Evolutionary conservation across 495 filamentous ascomycete genomes (phyloP), one percentile per base, ranked within the genome.

Genomic region (Talaromyces adpressus): DNA sequence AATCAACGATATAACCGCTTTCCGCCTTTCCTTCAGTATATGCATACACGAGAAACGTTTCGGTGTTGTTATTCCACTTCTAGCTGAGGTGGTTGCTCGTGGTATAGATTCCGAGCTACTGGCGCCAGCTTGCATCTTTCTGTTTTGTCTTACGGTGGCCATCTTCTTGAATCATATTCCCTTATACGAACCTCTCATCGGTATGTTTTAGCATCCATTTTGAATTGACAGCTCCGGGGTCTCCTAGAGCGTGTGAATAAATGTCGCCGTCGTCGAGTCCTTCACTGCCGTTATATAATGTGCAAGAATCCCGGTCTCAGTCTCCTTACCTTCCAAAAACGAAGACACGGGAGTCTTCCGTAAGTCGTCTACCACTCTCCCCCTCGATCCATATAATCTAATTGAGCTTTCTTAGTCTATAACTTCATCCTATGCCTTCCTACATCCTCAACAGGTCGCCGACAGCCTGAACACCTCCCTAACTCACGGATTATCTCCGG

Each of bases 401-500:
- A 29, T 49, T 25, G 47, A 29, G 20, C 20, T 9, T 36, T 47
- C 57, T 7, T 57, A 89, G 83, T 80, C 82, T 39, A 78, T 82
- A 63, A 88, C 86, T 59, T 84, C 87, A 29, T 77, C 75, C 47
- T 87, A 84, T 66, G 83, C 87, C 51, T 74, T 81, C 68, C 81
- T 96, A 65, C 85, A 86, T 25, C 81, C 88, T 29, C 79, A 86
- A 69, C 90, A 97, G 72, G 89, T 91, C 25, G 92, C 92, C 57
- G 79, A 86, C 39, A 87, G 85, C 64, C 78, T 97, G 52, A 82
- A 87, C 57, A 92, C 94, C n/a, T 97, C 93, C 25, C 79, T 96
- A 25, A 84, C 79, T 16, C 81, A 91, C 66, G 94, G 94, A 30
- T 82, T 99, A 22, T 84, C 89, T 1, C 89, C 91, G 3, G 79